Percentiles rank a stretch among this genome's conserved stretches.
These are phyloP conservation scores for Macrotyloma uniflorum DNA, from an alignment of 306 rosid species.

Conservation along the genomic window DNA sequence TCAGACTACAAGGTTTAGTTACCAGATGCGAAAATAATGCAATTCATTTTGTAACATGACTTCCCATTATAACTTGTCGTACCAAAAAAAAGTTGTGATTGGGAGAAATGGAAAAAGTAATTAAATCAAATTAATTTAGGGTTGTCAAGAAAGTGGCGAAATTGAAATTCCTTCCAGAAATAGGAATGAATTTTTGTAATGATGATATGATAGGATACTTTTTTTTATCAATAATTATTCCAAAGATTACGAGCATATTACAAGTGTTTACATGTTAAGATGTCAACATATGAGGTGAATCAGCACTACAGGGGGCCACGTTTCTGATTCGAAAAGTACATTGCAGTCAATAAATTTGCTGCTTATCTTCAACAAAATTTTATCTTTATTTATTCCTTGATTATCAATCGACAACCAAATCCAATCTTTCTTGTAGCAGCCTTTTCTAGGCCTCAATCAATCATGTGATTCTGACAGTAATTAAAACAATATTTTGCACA, in stretches of 20 bases:
- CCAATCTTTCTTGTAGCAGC: not conserved
- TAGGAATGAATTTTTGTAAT: not conserved
- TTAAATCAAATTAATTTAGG: not conserved
- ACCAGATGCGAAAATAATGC: not conserved
- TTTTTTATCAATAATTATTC: not conserved
- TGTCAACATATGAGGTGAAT: not conserved
- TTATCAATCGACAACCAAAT: not conserved
- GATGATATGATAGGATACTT: not conserved
- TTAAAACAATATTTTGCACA: too few relatives aligned
- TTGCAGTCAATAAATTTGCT: not conserved
- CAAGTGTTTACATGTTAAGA: not conserved
- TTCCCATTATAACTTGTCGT: not conserved
- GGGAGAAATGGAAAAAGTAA: not conserved
- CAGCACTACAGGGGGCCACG: not conserved
- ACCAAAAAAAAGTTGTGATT: not conserved
- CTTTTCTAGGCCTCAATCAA: not conserved
- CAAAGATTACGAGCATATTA: not conserved
- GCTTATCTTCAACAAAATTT: not conserved
- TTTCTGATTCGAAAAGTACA: not conserved
- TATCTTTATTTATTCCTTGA: not conserved
- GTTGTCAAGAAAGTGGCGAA: not conserved
- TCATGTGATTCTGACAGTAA: not conserved
- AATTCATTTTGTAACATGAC: not conserved
- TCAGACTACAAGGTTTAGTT: not conserved
- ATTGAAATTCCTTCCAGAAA: not conserved